Evolutionary conservation across 108 stramenopile species (phyloP), one percentile per base, ranked within the genome.

Genomic region (Cyclotella kingstonii): DNA sequence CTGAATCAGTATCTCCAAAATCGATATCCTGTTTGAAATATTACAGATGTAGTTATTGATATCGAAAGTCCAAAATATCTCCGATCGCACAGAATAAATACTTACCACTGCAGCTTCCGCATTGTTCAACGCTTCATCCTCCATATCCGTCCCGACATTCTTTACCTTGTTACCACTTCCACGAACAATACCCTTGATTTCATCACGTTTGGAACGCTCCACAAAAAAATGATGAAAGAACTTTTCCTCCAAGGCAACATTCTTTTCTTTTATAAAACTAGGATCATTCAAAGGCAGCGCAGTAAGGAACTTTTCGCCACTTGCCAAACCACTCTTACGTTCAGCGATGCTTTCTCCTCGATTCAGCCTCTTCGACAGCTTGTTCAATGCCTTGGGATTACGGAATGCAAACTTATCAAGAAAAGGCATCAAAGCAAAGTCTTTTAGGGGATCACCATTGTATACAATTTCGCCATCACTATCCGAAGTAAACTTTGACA

Each of bases 351-450:
- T 81, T 49, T 75, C 66, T 3, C 81, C 54, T 15, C 59, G 48
- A 46, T 63, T 78, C 65, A 66, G 50, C 42, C 48, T 73, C 53
- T 52, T 79, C 34, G 51, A 40, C 40, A 60, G 63, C 28, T 55
- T 77, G 63, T 59, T 80, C 72, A 64, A 34, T 15, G 90, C 70
- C 68, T 98, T 98, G 9, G 97, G 97, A 64, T 98, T 97, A n/a
- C 93, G 82, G 70, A 94, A 98, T n/a, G 96, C 97, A 79, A 99
- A 96, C 66, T 96, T 89, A 66, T 99, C 95, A 38, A 99, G 81
- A 62, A 99, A 99, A 0, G 95, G 81, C 11, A 78, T 76, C 31
- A 96, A 60, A 8, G 81, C 79, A 65, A 99, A 97, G 67, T 99
- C 99, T 56, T 78, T 76, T 21, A 98, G 75, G 10, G 97, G 99